Base-by-base conservation (phyloP, 108 stramenopile species). In the Cyclotella kingstonii region DNA sequence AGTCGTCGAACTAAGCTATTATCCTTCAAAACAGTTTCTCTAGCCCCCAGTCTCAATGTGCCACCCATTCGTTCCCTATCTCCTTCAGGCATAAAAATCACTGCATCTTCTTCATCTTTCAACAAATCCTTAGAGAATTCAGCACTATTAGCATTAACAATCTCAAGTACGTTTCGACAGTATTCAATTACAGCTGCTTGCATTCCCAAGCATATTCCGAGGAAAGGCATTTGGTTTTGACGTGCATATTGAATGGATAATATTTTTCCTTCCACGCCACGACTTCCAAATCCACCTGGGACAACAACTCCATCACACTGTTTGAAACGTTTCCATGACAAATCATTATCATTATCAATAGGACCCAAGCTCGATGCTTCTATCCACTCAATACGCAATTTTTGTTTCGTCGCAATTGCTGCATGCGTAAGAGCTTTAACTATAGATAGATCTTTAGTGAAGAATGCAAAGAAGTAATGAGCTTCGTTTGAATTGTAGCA, bases 231-330 rank as follows among this genome's bases (percentile, higher is more conserved):
- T 31, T 79, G 48, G 19, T 56, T 63, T 52, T 79, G 79, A 29
- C 84, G 68, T 45, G 80, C 80, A 63, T 83, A 84, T 72, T 84
- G 60, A 46, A 84, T 83, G 18, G 90, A 83, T 5, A 54, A 23
- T 41, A 91, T 77, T 56, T 91, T 93, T 6, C 91, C 91, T 62
- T 90, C 82, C 43, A 91, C 48, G 4, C 78, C 91, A 34, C 91
- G 68, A 30, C 34, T 63, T 19, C 91, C 91, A 73, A 99, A 99
- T 22, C 98, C 98, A 4, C 98, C 98, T 6, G 98, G 98, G 21
- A 99, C 93, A 36, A 99, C 81, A 8, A 97, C 71, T 0, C 92
- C 95, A 54, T 94, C 80, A 23, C 81, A 72, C 39, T 64, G 43
- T 68, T 86, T 63, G 2, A 98, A 54, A 35, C 82, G 78, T 38